A percentile compares a stretch with the other conserved stretches of the same genome.
Evolutionary conservation across 2,329 filamentous ascomycete species (phyloP).

Genomic region (Tolypocladium paradoxum): DNA sequence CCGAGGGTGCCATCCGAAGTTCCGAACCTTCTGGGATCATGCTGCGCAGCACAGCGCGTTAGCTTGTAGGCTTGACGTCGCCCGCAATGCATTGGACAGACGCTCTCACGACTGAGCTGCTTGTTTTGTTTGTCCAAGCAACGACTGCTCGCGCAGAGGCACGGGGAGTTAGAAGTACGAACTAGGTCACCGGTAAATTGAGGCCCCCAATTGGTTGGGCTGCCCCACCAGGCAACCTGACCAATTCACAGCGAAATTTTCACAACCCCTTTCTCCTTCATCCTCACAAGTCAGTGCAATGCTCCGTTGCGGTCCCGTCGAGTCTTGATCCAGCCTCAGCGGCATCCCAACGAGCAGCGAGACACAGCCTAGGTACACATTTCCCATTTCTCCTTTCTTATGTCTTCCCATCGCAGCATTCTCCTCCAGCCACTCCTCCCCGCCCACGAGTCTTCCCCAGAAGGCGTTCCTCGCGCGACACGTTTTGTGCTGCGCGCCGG

Average conservation of each 20-base stretch:
- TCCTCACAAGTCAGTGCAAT: not conserved
- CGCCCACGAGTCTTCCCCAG: constrained; percentile 22
- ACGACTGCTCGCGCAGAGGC: too few species aligned
- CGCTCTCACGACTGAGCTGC: too few species aligned
- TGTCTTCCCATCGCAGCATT: constrained; percentile 10
- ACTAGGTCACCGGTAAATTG: too few species aligned
- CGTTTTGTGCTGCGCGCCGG: constrained; percentile 25
- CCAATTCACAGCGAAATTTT: not conserved
- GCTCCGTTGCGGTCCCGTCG: not conserved
- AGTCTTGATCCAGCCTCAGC: not conserved
- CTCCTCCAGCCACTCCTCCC: constrained; percentile 19
- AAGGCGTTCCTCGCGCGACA: constrained; percentile 22
- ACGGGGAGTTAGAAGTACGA: too few species aligned
- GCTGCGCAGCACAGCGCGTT: too few species aligned
- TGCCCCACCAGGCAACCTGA: not conserved
- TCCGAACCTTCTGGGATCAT: too few species aligned
- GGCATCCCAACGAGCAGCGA: not conserved
- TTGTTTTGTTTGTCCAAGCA: too few species aligned
- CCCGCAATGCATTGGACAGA: too few species aligned
- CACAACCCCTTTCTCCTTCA: not conserved
- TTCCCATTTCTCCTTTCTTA: not conserved
- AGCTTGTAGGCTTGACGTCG: too few species aligned
- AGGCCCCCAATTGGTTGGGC: not conserved
- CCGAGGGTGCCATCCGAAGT: too few species aligned
- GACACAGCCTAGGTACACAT: not conserved